Evolutionary conservation across 257 asterid species (phyloP).

Genomic region (Solanum lignicaule): DNA sequence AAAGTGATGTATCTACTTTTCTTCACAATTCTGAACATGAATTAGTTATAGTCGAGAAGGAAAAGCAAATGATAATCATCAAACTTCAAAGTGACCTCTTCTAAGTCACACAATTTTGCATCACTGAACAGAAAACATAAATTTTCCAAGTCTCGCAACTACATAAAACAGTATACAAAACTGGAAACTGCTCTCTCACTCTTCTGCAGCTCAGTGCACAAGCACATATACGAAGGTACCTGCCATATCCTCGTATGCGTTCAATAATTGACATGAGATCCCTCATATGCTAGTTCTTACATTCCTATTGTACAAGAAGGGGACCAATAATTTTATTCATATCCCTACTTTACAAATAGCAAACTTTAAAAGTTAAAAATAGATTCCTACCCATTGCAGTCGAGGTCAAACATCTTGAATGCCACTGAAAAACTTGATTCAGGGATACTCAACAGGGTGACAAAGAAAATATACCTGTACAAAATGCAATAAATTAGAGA

Average conservation of each 20-base stretch:
- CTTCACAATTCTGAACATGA: neutral
- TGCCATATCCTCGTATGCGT: neutral
- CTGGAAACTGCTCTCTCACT: neutral
- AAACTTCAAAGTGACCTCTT: neutral
- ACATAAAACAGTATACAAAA: neutral
- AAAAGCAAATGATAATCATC: neutral
- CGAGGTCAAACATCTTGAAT: conserved; percentile 91
- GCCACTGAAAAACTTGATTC: conserved; percentile 89
- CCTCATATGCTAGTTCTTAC: neutral
- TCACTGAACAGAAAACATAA: neutral
- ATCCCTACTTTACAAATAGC: neutral
- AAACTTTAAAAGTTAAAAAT: conserved; percentile 10
- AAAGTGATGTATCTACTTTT: neutral
- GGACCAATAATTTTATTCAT: neutral
- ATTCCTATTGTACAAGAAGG: neutral
- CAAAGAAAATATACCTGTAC: conserved; percentile 83
- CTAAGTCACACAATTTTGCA: neutral
- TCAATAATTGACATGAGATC: neutral
- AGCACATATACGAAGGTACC: neutral
- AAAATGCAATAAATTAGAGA: conserved; percentile 7
- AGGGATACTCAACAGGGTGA: conserved; percentile 81
- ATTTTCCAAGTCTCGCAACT: neutral
- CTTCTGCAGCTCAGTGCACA: neutral
- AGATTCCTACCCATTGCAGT: conserved; percentile 56
- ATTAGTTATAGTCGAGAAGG: neutral